Conservation (phyloP, 192 early-diverging fungal species). For the Coemansia sp. region DNA sequence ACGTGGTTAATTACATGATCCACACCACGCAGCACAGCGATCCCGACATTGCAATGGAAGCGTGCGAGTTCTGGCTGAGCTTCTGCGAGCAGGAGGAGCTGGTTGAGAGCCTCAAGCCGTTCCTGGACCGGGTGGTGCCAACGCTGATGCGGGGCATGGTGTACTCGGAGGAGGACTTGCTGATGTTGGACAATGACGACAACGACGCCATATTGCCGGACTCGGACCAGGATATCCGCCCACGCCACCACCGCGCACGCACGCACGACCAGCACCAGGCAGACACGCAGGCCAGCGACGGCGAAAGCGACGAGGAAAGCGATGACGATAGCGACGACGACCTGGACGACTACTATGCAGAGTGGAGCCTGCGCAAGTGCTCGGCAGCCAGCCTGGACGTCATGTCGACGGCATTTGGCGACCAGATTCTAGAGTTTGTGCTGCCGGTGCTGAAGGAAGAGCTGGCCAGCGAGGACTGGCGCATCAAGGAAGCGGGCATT, state of each 20-base stretch:
- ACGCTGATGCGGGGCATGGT: conserved; percentile 94
- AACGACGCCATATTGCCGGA: conserved; percentile 89
- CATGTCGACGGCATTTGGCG: conserved; percentile 82
- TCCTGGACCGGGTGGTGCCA: conserved; percentile 77
- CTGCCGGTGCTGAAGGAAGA: conserved; percentile 83
- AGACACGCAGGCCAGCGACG: conserved; percentile 38
- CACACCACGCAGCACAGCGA: conserved; percentile 85
- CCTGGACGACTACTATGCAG: conserved; percentile 77
- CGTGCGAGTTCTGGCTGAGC: conserved; percentile 97
- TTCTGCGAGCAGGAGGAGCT: conserved; percentile 92
- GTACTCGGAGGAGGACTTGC: conserved; percentile 89
- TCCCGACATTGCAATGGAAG: conserved; percentile 89
- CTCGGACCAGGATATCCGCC: conserved; percentile 89
- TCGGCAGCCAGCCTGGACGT: conserved; percentile 95
- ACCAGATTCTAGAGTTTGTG: conserved; percentile 78
- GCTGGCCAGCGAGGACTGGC: conserved; percentile 84
- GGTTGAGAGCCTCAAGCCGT: conserved; percentile 66
- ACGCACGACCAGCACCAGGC: conserved; percentile 68
- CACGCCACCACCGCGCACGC: conserved; percentile 84
- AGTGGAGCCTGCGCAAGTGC: conserved; percentile 99
- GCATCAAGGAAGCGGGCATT: conserved; percentile 89
- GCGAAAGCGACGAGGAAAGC: conserved; percentile 71
- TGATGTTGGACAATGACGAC: conserved; percentile 72
- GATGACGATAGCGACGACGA: conserved; percentile 86
- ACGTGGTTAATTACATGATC: conserved; percentile 94